A percentile compares a stretch with the other conserved stretches of the same genome.
Evolutionary conservation across 192 early-diverging fungal species (phyloP).

Genomic region (Backusella mclennaniae): DNA sequence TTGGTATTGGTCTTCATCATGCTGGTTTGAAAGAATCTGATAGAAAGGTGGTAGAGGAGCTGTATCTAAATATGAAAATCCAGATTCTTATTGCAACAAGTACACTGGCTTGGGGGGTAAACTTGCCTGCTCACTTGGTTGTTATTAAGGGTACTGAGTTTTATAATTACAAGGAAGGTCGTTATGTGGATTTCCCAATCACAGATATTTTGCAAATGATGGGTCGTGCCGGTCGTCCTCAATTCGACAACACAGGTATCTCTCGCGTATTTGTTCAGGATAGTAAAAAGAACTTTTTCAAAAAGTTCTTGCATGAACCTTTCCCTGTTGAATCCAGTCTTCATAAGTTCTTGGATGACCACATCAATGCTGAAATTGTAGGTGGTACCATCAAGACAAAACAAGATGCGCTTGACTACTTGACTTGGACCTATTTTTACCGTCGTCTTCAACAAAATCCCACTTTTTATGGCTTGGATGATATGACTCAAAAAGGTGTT

Average conservation of each 20-base stretch:
- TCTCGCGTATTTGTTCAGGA: conserved; percentile 95
- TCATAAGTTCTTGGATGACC: conserved; percentile 75
- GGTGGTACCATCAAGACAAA: conserved; percentile 82
- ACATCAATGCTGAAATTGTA: conserved; percentile 94
- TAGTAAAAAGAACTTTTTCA: conserved; percentile 97
- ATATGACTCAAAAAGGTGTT: conserved; percentile 63
- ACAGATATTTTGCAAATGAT: conserved; percentile 99
- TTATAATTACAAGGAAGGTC: conserved; percentile 85
- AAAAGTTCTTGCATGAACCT: conserved; percentile 95
- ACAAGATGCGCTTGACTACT: conserved; percentile 93
- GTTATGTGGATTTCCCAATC: conserved; percentile 96
- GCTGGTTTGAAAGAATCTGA: conserved; percentile 90
- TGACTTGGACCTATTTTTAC: conserved; percentile 97
- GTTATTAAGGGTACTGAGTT: conserved; percentile 98
- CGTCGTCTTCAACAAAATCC: conserved; percentile 92
- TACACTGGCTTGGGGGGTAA: conserved; percentile 98
- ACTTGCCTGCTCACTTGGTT: conserved; percentile 95
- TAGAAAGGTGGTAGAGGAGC: conserved; percentile 84
- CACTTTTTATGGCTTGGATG: conserved; percentile 90
- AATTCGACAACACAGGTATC: conserved; percentile 92
- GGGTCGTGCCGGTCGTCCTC: conserved; percentile 94
- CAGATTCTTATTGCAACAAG: conserved; percentile 95
- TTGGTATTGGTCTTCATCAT: conserved; percentile 98
- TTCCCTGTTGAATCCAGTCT: conserved; percentile 88
- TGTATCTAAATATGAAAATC: conserved; percentile 94